phyloP scores from a whole-genome alignment of 257 asterid species.

The Voacanga thouarsii region DNA sequence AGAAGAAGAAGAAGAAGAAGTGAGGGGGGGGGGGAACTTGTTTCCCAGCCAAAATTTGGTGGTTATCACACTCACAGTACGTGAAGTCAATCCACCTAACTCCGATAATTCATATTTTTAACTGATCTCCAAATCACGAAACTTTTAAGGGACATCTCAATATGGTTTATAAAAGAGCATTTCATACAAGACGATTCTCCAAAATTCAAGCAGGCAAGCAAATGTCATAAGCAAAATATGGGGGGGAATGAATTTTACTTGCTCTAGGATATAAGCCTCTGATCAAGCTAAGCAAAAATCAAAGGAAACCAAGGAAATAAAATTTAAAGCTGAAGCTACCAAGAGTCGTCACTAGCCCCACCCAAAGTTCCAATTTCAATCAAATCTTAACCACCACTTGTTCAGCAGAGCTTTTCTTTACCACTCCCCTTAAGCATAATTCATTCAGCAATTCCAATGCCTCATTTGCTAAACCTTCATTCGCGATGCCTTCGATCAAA shows the following conservation, averaged over 20 bases:
- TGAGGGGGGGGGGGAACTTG: too few relatives aligned
- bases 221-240: background rate
- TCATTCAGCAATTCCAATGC: constrained; percentile 66
- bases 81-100: too few relatives aligned
- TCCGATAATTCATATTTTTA: background rate
- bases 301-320: background rate
- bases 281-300: background rate
- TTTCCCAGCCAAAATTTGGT: too few relatives aligned
- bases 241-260: background rate
- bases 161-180: background rate
- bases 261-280: background rate
- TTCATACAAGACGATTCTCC: background rate
- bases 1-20: too few relatives aligned
- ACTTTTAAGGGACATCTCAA: background rate
- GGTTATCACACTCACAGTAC: too few relatives aligned
- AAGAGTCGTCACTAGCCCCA: background rate
- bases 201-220: background rate
- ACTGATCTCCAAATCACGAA: background rate
- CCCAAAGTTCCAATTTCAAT: constrained; percentile 14
- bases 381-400: constrained; percentile 45
- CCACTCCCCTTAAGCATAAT: constrained; percentile 64
- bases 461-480: constrained; percentile 64
- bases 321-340: background rate
- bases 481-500: constrained; percentile 67
- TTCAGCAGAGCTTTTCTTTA: constrained; percentile 60